phyloP scores from a whole-genome alignment of 2,329 filamentous ascomycete species.

The Geosmithia putterillii region DNA sequence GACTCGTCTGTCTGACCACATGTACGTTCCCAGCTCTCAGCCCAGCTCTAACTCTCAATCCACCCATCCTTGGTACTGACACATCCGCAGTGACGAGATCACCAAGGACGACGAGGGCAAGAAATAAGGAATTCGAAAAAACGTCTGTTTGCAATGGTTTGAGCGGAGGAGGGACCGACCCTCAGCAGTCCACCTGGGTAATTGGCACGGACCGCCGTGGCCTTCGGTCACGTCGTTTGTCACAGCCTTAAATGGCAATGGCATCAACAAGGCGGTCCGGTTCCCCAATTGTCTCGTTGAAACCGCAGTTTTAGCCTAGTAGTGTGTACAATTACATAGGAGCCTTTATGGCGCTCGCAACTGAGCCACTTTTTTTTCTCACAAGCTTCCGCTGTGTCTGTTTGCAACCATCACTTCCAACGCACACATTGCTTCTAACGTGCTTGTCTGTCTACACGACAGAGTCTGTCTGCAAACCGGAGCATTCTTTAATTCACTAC shows the following conservation, averaged over 20 bases:
- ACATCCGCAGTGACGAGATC: slow-evolving; percentile 53
- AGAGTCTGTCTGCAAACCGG: no score
- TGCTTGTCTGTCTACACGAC: no score
- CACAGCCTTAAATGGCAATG: no score
- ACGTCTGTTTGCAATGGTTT: neutral
- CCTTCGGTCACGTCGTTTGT: no score
- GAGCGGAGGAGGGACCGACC: neutral
- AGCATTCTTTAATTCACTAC: neutral
- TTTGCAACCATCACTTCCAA: neutral
- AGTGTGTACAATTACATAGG: neutral
- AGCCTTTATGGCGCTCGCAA: neutral
- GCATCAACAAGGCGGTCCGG: no score
- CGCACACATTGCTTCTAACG: no score
- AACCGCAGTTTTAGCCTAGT: neutral
- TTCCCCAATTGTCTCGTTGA: no score
- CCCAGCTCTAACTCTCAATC: slow-evolving; percentile 1
- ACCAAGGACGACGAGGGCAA: slow-evolving; percentile 62
- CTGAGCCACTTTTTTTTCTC: neutral
- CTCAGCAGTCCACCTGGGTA: neutral
- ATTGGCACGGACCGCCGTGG: no score
- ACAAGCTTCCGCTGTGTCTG: no score
- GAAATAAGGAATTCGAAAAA: slow-evolving; percentile 33
- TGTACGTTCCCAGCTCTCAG: no score
- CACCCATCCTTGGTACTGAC: no score
- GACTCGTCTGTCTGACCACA: slow-evolving; percentile 73